A percentile compares a stretch with the other conserved stretches of the same genome.
Conservation (phyloP, 2,329 filamentous ascomycete genomes). For the Kalaharituber pfeilii region DNA sequence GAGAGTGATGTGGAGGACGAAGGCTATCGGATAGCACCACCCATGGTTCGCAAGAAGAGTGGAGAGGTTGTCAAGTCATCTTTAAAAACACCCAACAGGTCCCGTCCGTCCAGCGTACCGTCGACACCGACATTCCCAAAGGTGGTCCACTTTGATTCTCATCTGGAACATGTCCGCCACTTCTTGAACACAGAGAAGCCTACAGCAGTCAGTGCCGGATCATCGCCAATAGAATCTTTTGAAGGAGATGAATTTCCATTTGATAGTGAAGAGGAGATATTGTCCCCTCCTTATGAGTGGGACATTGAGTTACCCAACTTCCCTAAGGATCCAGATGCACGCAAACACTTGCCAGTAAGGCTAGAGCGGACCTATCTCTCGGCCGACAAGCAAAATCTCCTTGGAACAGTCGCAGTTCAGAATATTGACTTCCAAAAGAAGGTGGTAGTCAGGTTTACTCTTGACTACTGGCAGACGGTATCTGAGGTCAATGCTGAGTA, state of each 20-base stretch:
- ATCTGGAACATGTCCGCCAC: slow-evolving; percentile 88
- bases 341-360: slow-evolving; percentile 50
- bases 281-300: slow-evolving; percentile 52
- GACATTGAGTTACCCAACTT: slow-evolving; percentile 77
- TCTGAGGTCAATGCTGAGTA: slow-evolving; percentile 88
- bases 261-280: slow-evolving; percentile 31
- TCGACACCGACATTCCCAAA: slow-evolving; percentile 92
- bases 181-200: slow-evolving; percentile 89
- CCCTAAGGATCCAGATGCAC: slow-evolving; percentile 42
- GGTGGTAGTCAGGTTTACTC: slow-evolving; percentile 82
- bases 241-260: slow-evolving; percentile 93
- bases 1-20: slow-evolving; percentile 41
- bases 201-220: slow-evolving; percentile 85
- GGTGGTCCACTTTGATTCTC: slow-evolving; percentile 94
- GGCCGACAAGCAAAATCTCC: slow-evolving; percentile 64
- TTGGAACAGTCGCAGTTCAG: slow-evolving; percentile 67
- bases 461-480: slow-evolving; percentile 97
- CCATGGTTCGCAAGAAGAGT: slow-evolving; percentile 94
- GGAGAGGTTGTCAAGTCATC: slow-evolving; percentile 90
- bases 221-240: slow-evolving; percentile 76
- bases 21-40: slow-evolving; percentile 50
- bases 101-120: slow-evolving; percentile 88
- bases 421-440: slow-evolving; percentile 81
- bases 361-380: slow-evolving; percentile 80
- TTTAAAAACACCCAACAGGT: slow-evolving; percentile 53